Conservation (phyloP, 345 rosid species). For the Angophora floribunda region DNA sequence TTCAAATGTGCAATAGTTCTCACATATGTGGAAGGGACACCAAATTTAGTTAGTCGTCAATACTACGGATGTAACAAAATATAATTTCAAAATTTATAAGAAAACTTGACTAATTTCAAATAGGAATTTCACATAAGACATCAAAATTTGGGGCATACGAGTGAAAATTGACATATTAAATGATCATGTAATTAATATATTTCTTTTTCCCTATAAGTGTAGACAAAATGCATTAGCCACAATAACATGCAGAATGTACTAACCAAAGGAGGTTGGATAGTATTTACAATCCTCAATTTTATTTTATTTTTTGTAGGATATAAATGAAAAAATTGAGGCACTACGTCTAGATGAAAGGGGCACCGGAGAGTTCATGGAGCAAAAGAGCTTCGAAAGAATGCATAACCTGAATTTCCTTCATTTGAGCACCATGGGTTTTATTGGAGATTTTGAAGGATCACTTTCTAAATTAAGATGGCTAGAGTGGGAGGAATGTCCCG, state of each 20-base stretch:
- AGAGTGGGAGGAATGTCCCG: fast-evolving
- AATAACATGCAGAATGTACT: background rate
- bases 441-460: background rate
- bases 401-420: background rate
- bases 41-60: fast-evolving
- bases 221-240: background rate
- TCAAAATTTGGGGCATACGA: fast-evolving
- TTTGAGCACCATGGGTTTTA: fast-evolving
- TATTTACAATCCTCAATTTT: too few species aligned
- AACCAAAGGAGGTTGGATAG: background rate
- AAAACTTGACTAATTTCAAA: fast-evolving
- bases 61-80: fast-evolving
- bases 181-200: background rate
- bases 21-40: background rate
- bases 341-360: fast-evolving
- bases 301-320: too few species aligned
- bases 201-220: background rate
- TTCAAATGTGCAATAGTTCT: background rate
- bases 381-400: background rate
- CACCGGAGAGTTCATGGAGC: fast-evolving
- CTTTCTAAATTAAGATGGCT: too few species aligned
- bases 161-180: background rate
- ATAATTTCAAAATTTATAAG: too few species aligned
- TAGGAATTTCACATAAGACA: background rate
- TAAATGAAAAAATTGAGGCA: too few species aligned